Conservation (phyloP, 805 yeast genomes). For the Candida ulmi region DNA sequence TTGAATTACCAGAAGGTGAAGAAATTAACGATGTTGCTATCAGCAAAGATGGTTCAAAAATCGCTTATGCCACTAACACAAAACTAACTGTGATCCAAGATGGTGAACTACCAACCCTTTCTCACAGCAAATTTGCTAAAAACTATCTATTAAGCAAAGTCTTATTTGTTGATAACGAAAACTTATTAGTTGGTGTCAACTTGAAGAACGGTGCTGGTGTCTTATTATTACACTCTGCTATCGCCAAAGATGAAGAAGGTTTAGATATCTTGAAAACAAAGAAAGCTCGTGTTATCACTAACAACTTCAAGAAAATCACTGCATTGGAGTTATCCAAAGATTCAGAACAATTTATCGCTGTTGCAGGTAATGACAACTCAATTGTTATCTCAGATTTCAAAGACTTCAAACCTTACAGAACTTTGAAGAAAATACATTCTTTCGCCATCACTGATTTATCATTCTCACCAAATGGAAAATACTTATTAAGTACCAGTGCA, state of each 20-base stretch:
- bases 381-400: conserved; percentile 48
- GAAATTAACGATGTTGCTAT: conserved; percentile 63
- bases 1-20: conserved; percentile 40
- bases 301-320: conserved; percentile 50
- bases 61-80: conserved; percentile 57
- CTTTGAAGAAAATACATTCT: conserved; percentile 59
- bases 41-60: conserved; percentile 58
- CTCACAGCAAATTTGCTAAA: conserved; percentile 14
- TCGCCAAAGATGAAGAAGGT: conserved; percentile 12
- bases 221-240: conserved; percentile 23
- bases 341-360: conserved; percentile 28
- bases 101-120: conserved; percentile 7
- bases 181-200: conserved; percentile 39
- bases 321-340: conserved; percentile 38
- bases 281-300: conserved; percentile 37
- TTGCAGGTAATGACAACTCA: conserved; percentile 55
- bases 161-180: conserved; percentile 30
- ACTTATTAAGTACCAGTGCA: conserved; percentile 70
- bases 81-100: conserved; percentile 27
- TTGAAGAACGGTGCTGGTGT: conserved; percentile 36
- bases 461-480: conserved; percentile 62
- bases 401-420: conserved; percentile 45
- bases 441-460: conserved; percentile 74
- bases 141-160: conserved; percentile 34
- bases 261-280: conserved; percentile 22